phyloP scores from a whole-genome alignment of 345 rosid species.

The Microthlaspi erraticum region DNA sequence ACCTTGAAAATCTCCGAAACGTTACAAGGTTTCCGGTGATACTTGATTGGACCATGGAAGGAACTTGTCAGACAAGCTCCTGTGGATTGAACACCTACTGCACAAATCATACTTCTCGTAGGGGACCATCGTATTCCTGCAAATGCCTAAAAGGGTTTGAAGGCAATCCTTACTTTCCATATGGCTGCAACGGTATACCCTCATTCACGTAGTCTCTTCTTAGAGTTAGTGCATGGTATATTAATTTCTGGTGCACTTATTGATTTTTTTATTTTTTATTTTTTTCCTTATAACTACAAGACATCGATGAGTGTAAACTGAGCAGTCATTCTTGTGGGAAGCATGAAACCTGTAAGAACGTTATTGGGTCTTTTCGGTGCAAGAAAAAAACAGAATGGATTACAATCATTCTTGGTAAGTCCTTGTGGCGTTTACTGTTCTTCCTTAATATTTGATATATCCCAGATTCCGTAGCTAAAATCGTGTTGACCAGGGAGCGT shows the following conservation, averaged over 20 bases:
- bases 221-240: no score
- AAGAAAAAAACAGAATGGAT: conserved; percentile 1
- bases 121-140: background rate
- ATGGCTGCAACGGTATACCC: conserved; percentile 13
- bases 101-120: background rate
- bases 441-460: background rate
- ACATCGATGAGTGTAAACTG: background rate
- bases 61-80: background rate
- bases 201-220: background rate
- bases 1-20: background rate
- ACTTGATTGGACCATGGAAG: background rate
- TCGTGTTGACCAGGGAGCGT: background rate
- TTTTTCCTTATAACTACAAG: background rate
- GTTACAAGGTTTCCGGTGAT: background rate
- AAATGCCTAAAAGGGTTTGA: background rate
- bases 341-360: background rate
- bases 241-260: background rate
- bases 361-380: conserved; percentile 1
- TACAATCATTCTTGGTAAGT: conserved; percentile 10
- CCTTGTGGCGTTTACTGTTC: background rate
- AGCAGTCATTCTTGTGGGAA: background rate
- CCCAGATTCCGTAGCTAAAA: background rate
- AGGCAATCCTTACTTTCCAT: background rate
- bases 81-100: background rate
- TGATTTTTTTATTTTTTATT: background rate